A percentile compares a stretch with the other conserved stretches of the same genome.
These are phyloP conservation scores for Halophytophthora batemanensis DNA, from an alignment of 352 stramenopile genomes.

Conservation along the genomic window DNA sequence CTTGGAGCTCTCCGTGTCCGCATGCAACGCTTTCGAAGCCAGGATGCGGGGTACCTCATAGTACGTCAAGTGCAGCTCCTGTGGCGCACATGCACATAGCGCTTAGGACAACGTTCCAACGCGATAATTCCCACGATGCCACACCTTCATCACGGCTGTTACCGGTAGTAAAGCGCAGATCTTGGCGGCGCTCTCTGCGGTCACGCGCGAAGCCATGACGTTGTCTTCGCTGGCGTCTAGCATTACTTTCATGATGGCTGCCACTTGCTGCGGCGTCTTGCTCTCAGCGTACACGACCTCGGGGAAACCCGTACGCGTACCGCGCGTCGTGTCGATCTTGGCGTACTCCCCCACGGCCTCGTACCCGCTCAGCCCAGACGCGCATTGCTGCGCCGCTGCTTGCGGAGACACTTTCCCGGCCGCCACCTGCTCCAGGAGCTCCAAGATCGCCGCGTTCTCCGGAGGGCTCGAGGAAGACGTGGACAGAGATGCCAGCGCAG, in stretches of 20 bases:
- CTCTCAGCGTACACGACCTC: constrained; percentile 94
- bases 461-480: neutral
- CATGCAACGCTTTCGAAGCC: constrained; percentile 35
- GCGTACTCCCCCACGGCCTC: constrained; percentile 51
- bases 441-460: constrained; percentile 31
- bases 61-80: constrained; percentile 52
- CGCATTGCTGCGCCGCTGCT: constrained; percentile 25
- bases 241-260: constrained; percentile 89
- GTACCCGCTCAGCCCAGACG: constrained; percentile 30
- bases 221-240: constrained; percentile 45
- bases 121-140: neutral
- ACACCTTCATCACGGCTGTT: constrained; percentile 3
- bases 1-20: neutral
- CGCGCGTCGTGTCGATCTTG: constrained; percentile 89
- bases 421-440: constrained; percentile 58
- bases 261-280: constrained; percentile 91
- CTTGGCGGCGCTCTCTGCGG: constrained; percentile 31
- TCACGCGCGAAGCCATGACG: constrained; percentile 86
- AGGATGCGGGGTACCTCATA: constrained; percentile 72
- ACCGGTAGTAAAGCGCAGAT: constrained; percentile 45
- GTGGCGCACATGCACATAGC: constrained; percentile 3
- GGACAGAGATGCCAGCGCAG: constrained; percentile 16
- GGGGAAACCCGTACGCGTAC: constrained; percentile 91
- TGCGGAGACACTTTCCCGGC: constrained; percentile 39
- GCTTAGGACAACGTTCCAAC: neutral